These are phyloP conservation scores for Alliaria petiolata DNA, from an alignment of 345 rosid species.

Conservation along the genomic window DNA sequence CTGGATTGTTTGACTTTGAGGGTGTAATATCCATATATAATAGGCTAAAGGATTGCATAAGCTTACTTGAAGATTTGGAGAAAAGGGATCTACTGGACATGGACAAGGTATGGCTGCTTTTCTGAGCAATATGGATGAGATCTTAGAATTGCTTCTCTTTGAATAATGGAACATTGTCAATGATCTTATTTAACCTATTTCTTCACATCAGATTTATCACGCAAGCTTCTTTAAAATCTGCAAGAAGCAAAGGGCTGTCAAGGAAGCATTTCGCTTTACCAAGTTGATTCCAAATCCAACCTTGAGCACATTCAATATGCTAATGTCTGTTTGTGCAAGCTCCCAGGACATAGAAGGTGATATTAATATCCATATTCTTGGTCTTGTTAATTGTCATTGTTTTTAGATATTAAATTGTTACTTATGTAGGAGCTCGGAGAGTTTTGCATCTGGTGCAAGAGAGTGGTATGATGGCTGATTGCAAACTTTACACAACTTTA, in stretches of 20 bases:
- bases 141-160: not conserved
- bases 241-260: constrained; percentile 60
- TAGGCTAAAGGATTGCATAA: constrained; percentile 72
- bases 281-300: constrained; percentile 78
- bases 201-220: constrained; percentile 67
- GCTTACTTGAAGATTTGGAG: constrained; percentile 77
- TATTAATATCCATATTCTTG: not conserved
- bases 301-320: constrained; percentile 94
- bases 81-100: constrained; percentile 57
- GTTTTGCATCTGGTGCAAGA: constrained; percentile 65
- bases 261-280: constrained; percentile 85
- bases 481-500: constrained; percentile 89
- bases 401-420: constrained; percentile 9
- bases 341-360: constrained; percentile 78
- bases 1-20: constrained; percentile 5
- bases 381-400: constrained; percentile 1
- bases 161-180: not conserved
- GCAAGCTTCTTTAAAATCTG: constrained; percentile 71
- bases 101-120: constrained; percentile 55
- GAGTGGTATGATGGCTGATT: constrained; percentile 68
- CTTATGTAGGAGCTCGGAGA: constrained; percentile 65
- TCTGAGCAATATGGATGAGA: constrained; percentile 10
- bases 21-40: not conserved
- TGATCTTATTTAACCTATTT: constrained; percentile 7
- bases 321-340: constrained; percentile 80